These are phyloP conservation scores for Tetracentron sinense DNA, from an alignment of 164 flowering plant genomes.

Conservation along the genomic window DNA sequence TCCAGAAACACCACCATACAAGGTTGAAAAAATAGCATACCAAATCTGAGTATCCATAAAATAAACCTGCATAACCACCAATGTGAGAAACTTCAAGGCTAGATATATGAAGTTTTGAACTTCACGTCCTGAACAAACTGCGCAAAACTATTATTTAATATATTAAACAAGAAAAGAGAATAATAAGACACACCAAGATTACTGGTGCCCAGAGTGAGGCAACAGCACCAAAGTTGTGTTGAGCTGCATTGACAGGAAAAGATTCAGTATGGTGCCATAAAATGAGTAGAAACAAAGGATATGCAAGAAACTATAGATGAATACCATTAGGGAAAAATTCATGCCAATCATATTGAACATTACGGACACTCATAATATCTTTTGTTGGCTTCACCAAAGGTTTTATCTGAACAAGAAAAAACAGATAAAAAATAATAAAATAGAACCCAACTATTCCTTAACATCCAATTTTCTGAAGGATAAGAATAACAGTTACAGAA, in stretches of 20 bases:
- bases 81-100: conserved; percentile 10
- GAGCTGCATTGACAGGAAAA: conserved; percentile 51
- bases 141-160: background rate
- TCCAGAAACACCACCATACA: conserved; percentile 86
- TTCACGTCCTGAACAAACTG: background rate
- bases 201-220: conserved; percentile 88
- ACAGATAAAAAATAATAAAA: conserved; percentile 7
- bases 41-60: conserved; percentile 98
- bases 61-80: conserved; percentile 59
- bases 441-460: background rate
- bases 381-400: conserved; percentile 87
- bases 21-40: conserved; percentile 83
- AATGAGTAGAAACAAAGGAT: background rate
- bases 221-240: conserved; percentile 73
- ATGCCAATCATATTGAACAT: conserved; percentile 74
- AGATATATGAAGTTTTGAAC: background rate
- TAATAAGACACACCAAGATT: conserved; percentile 47
- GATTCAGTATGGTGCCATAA: conserved; percentile 9
- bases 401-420: conserved; percentile 52
- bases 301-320: background rate
- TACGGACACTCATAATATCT: conserved; percentile 66
- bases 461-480: background rate
- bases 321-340: conserved; percentile 90
- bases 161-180: conserved; percentile 1
- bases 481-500: background rate